These are phyloP conservation scores for Sporothrix phasma DNA, from an alignment of 2,329 filamentous ascomycete species.

Conservation along the genomic window DNA sequence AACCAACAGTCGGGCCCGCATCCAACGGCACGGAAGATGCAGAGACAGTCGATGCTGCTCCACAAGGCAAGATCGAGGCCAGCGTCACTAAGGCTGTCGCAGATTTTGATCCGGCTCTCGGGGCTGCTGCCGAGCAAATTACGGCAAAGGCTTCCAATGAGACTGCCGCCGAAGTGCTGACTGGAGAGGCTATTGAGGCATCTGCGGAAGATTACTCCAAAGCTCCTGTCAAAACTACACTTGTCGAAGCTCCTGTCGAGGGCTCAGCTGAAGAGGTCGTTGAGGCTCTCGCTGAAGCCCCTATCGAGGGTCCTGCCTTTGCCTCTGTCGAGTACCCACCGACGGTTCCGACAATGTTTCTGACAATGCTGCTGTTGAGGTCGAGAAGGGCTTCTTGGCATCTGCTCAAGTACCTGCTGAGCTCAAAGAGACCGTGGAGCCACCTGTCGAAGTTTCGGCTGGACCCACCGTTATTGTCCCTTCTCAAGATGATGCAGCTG, in stretches of 20 bases:
- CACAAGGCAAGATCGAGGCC: neutral
- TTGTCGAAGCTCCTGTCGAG: neutral
- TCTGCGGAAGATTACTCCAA: no score
- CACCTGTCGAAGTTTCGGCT: neutral
- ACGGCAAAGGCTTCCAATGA: slow-evolving; percentile 2
- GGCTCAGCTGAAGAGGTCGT: no score
- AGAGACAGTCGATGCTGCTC: neutral
- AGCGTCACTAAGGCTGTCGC: neutral
- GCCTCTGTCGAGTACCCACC: neutral
- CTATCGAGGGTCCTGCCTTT: neutral
- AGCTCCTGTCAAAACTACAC: no score
- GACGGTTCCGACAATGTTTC: no score
- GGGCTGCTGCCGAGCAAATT: neutral
- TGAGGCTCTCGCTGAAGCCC: neutral
- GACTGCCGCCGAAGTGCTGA: slow-evolving; percentile 1
- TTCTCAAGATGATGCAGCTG: neutral
- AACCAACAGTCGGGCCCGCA: neutral
- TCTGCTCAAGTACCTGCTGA: no score
- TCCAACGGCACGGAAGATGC: neutral
- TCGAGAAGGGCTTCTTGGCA: neutral
- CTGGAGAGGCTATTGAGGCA: neutral
- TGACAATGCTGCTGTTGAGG: neutral
- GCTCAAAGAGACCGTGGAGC: no score
- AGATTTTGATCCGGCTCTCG: neutral
- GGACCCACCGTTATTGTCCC: neutral